These are phyloP conservation scores for Nitzschia inconspicua DNA, from an alignment of 108 stramenopile genomes.

Conservation along the genomic window DNA sequence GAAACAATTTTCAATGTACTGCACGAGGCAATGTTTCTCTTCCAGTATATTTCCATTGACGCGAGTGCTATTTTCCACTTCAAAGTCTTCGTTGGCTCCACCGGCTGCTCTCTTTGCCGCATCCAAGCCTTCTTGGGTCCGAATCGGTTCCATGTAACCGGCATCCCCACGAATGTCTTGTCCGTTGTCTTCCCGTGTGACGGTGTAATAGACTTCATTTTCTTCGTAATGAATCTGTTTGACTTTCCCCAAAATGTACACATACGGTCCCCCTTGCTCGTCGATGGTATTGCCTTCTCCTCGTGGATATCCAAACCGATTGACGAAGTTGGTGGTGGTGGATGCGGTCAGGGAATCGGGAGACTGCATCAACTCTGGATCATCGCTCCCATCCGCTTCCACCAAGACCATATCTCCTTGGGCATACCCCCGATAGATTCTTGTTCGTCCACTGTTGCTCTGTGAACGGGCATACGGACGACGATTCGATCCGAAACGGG, in stretches of 20 bases:
- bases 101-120: conserved; percentile 41
- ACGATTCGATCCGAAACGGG: conserved; percentile 65
- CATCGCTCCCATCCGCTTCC: neutral
- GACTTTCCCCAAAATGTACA: conserved; percentile 61
- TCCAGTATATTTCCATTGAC: neutral
- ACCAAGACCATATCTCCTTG: neutral
- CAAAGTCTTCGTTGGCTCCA: conserved; percentile 5
- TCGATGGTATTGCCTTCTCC: conserved; percentile 45
- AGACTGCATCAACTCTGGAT: neutral
- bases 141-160: conserved; percentile 51
- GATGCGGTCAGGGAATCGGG: conserved; percentile 20
- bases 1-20: conserved; percentile 1
- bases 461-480: too few species aligned
- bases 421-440: neutral
- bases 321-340: conserved; percentile 33
- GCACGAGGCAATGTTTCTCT: neutral
- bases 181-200: conserved; percentile 49
- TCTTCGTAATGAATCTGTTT: conserved; percentile 69
- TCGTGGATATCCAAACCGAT: conserved; percentile 52
- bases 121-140: conserved; percentile 29
- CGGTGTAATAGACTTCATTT: conserved; percentile 70
- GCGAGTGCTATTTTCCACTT: neutral
- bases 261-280: conserved; percentile 64
- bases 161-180: conserved; percentile 64
- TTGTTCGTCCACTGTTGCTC: too few species aligned